Conservation (phyloP, 345 rosid species). For the Hibiscus syriacus region DNA sequence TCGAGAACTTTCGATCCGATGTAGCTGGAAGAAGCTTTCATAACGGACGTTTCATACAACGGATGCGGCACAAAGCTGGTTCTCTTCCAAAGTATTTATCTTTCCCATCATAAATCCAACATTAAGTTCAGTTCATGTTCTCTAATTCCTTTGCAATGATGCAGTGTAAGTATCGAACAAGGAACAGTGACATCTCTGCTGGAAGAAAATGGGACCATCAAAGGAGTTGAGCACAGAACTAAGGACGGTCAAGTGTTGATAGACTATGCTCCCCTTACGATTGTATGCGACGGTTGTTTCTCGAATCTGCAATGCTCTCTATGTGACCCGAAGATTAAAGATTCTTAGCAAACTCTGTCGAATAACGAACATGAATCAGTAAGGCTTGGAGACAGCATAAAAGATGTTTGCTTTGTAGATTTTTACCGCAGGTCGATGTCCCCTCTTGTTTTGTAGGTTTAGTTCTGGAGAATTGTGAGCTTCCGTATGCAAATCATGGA, state of each 20-base stretch:
- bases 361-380: neutral
- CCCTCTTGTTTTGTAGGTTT: conserved; percentile 49
- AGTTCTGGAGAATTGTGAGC: too few relatives aligned
- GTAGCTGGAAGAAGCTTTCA: too few relatives aligned
- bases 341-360: neutral
- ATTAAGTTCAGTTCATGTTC: neutral
- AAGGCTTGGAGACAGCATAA: neutral
- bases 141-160: conserved; percentile 8
- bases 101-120: neutral
- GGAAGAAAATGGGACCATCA: conserved; percentile 31
- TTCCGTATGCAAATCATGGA: neutral
- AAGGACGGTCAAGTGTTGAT: conserved; percentile 14
- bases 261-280: neutral
- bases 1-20: too few relatives aligned
- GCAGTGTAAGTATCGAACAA: neutral
- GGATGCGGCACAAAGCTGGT: conserved; percentile 42
- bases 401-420: neutral
- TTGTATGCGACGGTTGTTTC: neutral
- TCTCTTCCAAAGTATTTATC: conserved; percentile 37
- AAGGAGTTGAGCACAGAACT: conserved; percentile 42
- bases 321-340: conserved; percentile 24
- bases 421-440: conserved; percentile 43
- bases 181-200: neutral
- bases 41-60: neutral
- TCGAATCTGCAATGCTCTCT: conserved; percentile 19